Evolutionary conservation across 176 grass and related monocot genomes (phyloP), one percentile per base, ranked within the genome.

Genomic region (Elymus sibiricus): DNA sequence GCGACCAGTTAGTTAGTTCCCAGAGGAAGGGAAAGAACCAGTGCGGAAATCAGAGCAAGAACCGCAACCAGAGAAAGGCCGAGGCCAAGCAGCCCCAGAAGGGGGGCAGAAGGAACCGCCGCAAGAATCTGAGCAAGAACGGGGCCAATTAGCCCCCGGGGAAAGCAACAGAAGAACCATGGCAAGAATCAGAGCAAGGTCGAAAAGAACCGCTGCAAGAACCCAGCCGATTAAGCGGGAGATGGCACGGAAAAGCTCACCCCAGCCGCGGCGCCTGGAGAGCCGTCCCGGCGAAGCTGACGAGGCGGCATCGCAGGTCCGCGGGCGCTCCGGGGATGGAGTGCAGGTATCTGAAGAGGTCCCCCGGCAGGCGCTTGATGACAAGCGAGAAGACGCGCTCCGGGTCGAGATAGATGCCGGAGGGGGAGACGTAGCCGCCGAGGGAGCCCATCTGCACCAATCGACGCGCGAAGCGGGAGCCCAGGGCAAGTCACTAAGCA

Each of bases 391-490:
- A 65, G 39, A 65, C 38, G 78, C 5, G 78, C 9, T 9, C 9
- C 38, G 38, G 60, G 25, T 64, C 59, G 78, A 79, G n/a, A 2
- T 44, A 44, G 78, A 22, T 14, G 70, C 40, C 40, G 58, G 24
- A 40, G 58, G n/a, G 13, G 77, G 58, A 11, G 77, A 35, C 53
- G 76, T 44, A 2, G 73, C 27, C 73, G 73, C 46, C 73, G 73
- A 37, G 26, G n/a, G 77, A 79, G 77, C 14, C 78, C 78, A 80
- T 65, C 78, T 80, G 60, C 78, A 42, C 43, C 49, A 2, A 29
- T 29, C 29, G 49, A 34, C 2, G 60, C 60, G 78, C 59, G 38
- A 64, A 7, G 24, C 44, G 77, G 40, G 35, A 27, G 62, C 58
- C 35, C 34, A 5, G 25, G 12, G 77, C 15, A 64, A 8, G 59